Percentiles rank a stretch among this genome's conserved stretches.
phyloP scores from a whole-genome alignment of 2,329 filamentous ascomycete species.

The Penicillium brasilianum region DNA sequence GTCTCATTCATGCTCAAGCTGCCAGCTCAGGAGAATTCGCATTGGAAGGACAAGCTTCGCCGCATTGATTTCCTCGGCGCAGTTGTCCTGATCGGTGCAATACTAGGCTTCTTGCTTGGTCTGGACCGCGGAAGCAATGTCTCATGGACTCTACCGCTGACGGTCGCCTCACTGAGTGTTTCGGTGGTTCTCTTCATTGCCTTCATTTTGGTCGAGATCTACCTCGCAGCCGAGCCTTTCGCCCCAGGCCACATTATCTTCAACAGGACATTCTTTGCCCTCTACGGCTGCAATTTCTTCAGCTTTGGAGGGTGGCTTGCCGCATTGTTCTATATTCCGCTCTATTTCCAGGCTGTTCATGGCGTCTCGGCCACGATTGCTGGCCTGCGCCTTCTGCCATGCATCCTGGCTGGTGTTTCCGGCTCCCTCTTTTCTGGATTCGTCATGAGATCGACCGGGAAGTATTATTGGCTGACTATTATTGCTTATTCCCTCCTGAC shows the following conservation, averaged over 20 bases:
- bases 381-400: conserved; percentile 70
- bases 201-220: conserved; percentile 73
- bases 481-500: conserved; percentile 60
- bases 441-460: conserved; percentile 71
- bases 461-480: conserved; percentile 72
- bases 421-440: conserved; percentile 70
- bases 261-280: conserved; percentile 67
- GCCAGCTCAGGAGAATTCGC: conserved; percentile 60
- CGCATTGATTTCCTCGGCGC: conserved; percentile 78
- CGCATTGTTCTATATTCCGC: conserved; percentile 72
- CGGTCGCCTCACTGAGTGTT: conserved; percentile 62
- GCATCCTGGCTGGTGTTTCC: conserved; percentile 64
- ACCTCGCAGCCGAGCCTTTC: conserved; percentile 72
- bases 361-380: conserved; percentile 67
- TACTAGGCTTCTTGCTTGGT: conserved; percentile 69
- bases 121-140: conserved; percentile 76
- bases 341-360: conserved; percentile 77
- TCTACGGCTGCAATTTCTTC: conserved; percentile 76
- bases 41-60: conserved; percentile 69
- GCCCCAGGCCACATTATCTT: conserved; percentile 76
- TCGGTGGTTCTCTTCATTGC: conserved; percentile 64
- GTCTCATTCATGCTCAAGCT: conserved; percentile 68
- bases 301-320: conserved; percentile 65
- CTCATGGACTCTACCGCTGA: conserved; percentile 66
- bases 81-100: conserved; percentile 66